Conservation (phyloP, 176 grass and related monocot genomes). For the Ensete glaucum region DNA sequence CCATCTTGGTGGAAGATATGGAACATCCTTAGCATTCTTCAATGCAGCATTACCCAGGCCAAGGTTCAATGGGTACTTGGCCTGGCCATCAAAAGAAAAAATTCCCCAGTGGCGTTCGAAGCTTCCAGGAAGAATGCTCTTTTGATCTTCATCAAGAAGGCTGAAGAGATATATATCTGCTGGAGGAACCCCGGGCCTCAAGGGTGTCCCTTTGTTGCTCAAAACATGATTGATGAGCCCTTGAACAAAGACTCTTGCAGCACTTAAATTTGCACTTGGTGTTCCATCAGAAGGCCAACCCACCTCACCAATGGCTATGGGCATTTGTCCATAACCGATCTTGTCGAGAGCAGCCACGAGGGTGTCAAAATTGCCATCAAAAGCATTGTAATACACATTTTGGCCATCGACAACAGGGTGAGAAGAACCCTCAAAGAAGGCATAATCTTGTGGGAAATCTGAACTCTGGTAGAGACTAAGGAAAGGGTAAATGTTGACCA, state of each 20-base stretch:
- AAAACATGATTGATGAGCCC: slow-evolving; percentile 4
- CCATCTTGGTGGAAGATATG: slow-evolving; percentile 11
- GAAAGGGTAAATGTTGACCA: slow-evolving; percentile 14
- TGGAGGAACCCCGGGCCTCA: slow-evolving; percentile 6
- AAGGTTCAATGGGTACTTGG: slow-evolving; percentile 14
- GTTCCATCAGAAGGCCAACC: slow-evolving; percentile 12
- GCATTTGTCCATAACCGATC: slow-evolving; percentile 8
- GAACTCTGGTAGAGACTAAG: slow-evolving; percentile 12
- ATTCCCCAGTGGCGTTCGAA: slow-evolving; percentile 15
- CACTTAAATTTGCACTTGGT: slow-evolving; percentile 2
- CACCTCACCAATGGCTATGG: slow-evolving; percentile 10
- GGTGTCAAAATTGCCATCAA: slow-evolving; percentile 9
- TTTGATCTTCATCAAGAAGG: slow-evolving; percentile 10
- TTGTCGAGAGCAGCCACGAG: background rate
- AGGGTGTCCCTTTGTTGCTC: slow-evolving; percentile 12
- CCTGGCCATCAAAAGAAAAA: slow-evolving; percentile 9
- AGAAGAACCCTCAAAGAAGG: slow-evolving; percentile 17
- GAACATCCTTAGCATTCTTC: slow-evolving; percentile 15
- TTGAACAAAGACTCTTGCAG: slow-evolving; percentile 2
- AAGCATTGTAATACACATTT: slow-evolving; percentile 11
- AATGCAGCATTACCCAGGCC: background rate
- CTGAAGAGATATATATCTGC: slow-evolving; percentile 13
- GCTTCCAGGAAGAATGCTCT: slow-evolving; percentile 1
- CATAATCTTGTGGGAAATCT: slow-evolving; percentile 18
- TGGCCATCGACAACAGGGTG: slow-evolving; percentile 10